Conservation (phyloP, 1,139 yeast species). For the Candida anutae region DNA sequence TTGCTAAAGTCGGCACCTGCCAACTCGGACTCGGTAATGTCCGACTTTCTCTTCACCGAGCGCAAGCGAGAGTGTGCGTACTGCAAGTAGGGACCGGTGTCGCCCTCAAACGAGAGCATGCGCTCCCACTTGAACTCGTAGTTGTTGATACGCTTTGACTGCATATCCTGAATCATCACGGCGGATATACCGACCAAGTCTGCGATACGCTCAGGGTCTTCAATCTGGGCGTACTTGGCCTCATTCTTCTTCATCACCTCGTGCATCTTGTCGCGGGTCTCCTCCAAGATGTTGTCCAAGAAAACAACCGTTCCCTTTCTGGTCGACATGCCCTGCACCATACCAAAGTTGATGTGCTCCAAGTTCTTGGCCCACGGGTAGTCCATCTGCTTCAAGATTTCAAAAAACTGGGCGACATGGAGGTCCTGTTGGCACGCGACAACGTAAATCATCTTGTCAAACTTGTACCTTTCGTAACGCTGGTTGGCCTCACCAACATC, state of each 20-base stretch:
- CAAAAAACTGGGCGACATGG: conserved; percentile 90
- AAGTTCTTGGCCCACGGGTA: conserved; percentile 78
- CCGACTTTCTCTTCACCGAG: conserved; percentile 87
- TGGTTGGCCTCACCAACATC: conserved; percentile 96
- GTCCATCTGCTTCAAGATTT: conserved; percentile 88
- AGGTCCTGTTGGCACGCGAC: conserved; percentile 95
- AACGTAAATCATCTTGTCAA: conserved; percentile 94
- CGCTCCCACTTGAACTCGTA: conserved; percentile 97
- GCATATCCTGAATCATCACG: conserved; percentile 99
- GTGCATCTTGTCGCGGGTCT: conserved; percentile 92
- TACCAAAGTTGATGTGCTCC: conserved; percentile 87
- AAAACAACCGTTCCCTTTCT: conserved; percentile 98
- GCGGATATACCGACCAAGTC: conserved; percentile 96
- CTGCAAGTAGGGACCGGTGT: conserved; percentile 98
- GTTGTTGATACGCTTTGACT: conserved; percentile 92
- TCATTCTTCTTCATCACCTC: conserved; percentile 94
- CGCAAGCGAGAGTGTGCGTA: conserved; percentile 97
- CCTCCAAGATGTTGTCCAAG: conserved; percentile 88
- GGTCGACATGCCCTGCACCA: conserved; percentile 98
- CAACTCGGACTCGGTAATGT: conserved; percentile 39
- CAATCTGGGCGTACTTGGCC: conserved; percentile 86
- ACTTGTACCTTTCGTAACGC: conserved; percentile 76
- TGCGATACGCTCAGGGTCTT: conserved; percentile 91
- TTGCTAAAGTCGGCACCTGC: conserved; percentile 59
- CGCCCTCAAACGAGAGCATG: conserved; percentile 98